Evolutionary conservation across 768 basidiomycete species (phyloP), one percentile per base, ranked within the genome.

Genomic region (Ramaria sp.): DNA sequence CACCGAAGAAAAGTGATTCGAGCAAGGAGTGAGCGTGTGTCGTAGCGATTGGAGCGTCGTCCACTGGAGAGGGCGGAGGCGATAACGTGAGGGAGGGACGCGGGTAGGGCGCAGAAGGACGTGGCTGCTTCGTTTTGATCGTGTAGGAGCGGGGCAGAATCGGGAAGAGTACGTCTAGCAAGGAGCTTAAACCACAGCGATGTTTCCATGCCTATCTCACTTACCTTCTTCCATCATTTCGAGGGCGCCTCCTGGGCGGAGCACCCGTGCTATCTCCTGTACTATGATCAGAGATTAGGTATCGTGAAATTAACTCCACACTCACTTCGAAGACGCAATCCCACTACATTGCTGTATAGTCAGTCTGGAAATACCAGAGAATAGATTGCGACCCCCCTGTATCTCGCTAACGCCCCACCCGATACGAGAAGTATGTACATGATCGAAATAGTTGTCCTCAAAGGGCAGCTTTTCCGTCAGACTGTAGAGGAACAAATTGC

Each of bases 391-490:
- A 55, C 49, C 11, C 41, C 67, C 64, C 49, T 66, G 65, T 51
- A 63, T 57, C 50, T 89, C 88, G 6, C 85, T 86, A 31, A 88
- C 79, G 15, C 79, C 86, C 63, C 75, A 75, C 0, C 84, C 79
- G 58, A 88, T 78, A 51, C 73, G 71, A 59, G 79, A 75, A 51
- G 89, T 78, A 62, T 84, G 88, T n/a, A 90, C 80, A 66, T 86
- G 80, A 67, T 90, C 88, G 59, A 90, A 90, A 62, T 85, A 81
- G 59, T 89, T 86, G 54, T 89, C 88, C 15, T 88, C 86, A 64
- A 88, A 90, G 0, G 88, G 88, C 19, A 90, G 73, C 62, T 76
- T 84, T 11, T 80, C 86, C 48, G 86, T 86, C 62, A 90, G 69
- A 67, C 87, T 89, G 60, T 17, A 20, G 13, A 15, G 15, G 27